Base-by-base conservation (phyloP, 768 basidiomycete species). In the Russula olivacea region DNA sequence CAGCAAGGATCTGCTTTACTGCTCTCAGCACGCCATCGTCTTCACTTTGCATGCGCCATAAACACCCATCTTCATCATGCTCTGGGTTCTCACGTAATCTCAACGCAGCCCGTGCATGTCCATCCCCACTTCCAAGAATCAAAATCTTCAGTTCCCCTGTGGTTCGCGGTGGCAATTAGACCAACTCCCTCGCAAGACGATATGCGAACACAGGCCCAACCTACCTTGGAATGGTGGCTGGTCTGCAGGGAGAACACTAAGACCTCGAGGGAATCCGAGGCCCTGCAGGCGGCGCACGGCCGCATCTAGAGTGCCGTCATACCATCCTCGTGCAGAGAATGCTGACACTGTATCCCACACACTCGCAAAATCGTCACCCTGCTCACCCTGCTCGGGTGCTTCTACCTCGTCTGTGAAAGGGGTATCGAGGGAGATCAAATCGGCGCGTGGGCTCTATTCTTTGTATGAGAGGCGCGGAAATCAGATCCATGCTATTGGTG, bases 371-470 rank as follows among this genome's bases (percentile, higher is more conserved):
- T 81, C 78, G n/a, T 68, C 65, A 38, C 73, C 68, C 38, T 40
- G 56, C 28, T 67, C 71, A 48, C 17, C 40, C 55, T 48, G 21
- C 21, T 67, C 53, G 14, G 47, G 21, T 23, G 61, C 51, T 41
- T 55, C 58, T 4, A 66, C 36, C 5, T 50, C 59, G 14, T 40
- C 48, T 21, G 58, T 74, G 74, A 86, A 86, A 3, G 89, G 87
- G 1, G 86, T 83, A 71, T 92, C 89, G 43, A 93, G 80, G 10
- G 83, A 77, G 64, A 92, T 91, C 52, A 92, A 80, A 74, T 91
- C 87, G 21, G 72, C 69, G 19, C 72, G 71, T 25, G 73, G 73
- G 11, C 69, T 68, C 78, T 80, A 60, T 48, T 34, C n/a, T 5
- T 47, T 10, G 25, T 40, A 38, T 54, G 30, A 55, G 41, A 21